Conservation (phyloP, 768 basidiomycete species). For the Leccinum imitatum region DNA sequence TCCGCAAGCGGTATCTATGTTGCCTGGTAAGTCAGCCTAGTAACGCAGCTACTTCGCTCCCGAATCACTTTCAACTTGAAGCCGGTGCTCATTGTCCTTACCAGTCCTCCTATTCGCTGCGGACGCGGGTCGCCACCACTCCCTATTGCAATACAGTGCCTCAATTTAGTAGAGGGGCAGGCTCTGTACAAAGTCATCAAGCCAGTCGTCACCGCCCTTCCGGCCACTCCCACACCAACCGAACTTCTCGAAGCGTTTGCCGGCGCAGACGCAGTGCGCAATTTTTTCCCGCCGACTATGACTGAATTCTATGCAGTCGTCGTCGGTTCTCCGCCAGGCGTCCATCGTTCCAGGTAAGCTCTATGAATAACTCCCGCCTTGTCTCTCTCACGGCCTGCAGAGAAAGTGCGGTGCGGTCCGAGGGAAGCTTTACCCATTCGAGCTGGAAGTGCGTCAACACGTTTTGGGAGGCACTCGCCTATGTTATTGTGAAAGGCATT, state of each 20-base stretch:
- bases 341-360: not conserved
- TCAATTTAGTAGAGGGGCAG: not conserved
- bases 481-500: not conserved
- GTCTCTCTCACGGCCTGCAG: not conserved
- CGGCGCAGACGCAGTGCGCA: not conserved
- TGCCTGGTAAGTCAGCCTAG: no score
- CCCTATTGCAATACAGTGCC: not conserved
- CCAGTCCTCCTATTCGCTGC: not conserved
- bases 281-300: not conserved
- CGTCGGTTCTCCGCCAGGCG: not conserved
- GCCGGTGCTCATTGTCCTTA: no score
- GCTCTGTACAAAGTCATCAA: not conserved
- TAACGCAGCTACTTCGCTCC: no score
- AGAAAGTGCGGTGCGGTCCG: not conserved
- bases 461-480: not conserved
- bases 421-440: not conserved
- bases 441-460: not conserved
- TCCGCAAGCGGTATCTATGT: no score
- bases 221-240: not conserved
- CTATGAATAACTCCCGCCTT: not conserved
- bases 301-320: not conserved
- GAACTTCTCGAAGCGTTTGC: not conserved
- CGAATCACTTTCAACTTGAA: no score
- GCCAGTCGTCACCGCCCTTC: not conserved
- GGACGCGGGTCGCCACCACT: not conserved